Evolutionary conservation across 2,329 filamentous ascomycete species (phyloP), one percentile per base, ranked within the genome.

Genomic region (Pseudocercospora cruenta): DNA sequence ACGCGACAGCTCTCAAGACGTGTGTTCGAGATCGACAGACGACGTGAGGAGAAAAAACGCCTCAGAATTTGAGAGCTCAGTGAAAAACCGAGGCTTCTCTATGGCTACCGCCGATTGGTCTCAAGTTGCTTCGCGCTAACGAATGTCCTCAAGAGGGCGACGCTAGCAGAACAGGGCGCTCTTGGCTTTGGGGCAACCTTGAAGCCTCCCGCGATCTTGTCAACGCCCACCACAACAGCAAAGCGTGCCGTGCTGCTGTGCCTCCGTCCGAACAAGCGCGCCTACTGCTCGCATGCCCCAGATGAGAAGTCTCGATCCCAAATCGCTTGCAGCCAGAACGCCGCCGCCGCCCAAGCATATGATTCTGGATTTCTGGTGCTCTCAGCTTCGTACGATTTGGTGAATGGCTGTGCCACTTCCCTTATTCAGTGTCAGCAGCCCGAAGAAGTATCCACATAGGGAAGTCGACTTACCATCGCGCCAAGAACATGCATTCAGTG

Each of bases 301-400:
- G 59, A 31, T 16, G 59, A 61, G 45, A 47, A 61, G 24, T 62
- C 59, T 49, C 43, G 43, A 22, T 62, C 43, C 45, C 47, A 62
- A 3, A 33, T 62, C 10, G 24, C 43, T 53, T 53, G 24, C 21
- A 62, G 16, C 45, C 47, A 53, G 49, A 55, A 31, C 26, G 60
- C 49, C 19, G 33, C 28, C 8, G 59, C 16, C 22, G 47, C 47
- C 47, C 59, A 62, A 28, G 59, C 59, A 36, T 21, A 54, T 10
- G 59, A 62, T 26, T 62, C 59, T 14, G 43, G 26, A 36, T 62
- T 62, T n/a, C 19, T 43, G 16, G 26, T 54, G 24, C 43, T 51
- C 4, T 19, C 8, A 3, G 58, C 43, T 21, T 33, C 58, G 45
- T 19, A 61, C 19, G 58, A 61, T 21, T 49, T 10, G n/a, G 58